phyloP scores from a whole-genome alignment of 2,329 filamentous ascomycete species.

The Septoria linicola region DNA sequence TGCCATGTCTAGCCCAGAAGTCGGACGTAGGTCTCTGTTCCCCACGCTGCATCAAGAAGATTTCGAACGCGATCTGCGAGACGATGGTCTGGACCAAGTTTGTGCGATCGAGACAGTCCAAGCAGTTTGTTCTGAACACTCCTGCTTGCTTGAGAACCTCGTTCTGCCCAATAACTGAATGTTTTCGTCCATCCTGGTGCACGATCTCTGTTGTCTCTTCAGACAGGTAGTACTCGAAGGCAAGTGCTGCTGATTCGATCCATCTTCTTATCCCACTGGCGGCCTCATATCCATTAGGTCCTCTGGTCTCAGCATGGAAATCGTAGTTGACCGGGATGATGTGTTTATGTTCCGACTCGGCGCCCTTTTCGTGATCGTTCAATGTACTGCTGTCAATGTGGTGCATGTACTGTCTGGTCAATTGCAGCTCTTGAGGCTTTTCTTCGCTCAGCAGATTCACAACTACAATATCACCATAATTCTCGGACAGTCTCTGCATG shows the following conservation, averaged over 20 bases:
- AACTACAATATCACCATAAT: constrained; percentile 87
- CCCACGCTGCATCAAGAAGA: constrained; percentile 72
- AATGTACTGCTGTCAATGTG: constrained; percentile 74
- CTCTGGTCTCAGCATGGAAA: constrained; percentile 91
- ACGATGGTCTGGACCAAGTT: constrained; percentile 96
- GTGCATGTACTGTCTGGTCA: constrained; percentile 74
- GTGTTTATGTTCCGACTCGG: constrained; percentile 65
- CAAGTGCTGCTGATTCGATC: constrained; percentile 75
- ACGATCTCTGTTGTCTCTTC: constrained; percentile 63
- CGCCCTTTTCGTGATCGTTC: constrained; percentile 51
- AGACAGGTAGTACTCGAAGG: constrained; percentile 88
- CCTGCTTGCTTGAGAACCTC: constrained; percentile 83
- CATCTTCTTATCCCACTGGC: constrained; percentile 79
- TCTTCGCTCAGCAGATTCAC: constrained; percentile 91
- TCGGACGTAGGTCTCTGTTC: constrained; percentile 67
- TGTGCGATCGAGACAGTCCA: constrained; percentile 93
- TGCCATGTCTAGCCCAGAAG: constrained; percentile 90
- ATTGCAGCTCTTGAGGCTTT: constrained; percentile 80
- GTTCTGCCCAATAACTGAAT: constrained; percentile 35
- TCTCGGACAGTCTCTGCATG: constrained; percentile 79
- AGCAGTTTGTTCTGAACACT: constrained; percentile 92
- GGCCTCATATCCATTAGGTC: constrained; percentile 81
- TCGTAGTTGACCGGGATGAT: constrained; percentile 86
- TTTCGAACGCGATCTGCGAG: constrained; percentile 86
- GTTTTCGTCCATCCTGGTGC: constrained; percentile 40